These are phyloP conservation scores for Combretum micranthum DNA, from an alignment of 345 rosid species.

Conservation along the genomic window DNA sequence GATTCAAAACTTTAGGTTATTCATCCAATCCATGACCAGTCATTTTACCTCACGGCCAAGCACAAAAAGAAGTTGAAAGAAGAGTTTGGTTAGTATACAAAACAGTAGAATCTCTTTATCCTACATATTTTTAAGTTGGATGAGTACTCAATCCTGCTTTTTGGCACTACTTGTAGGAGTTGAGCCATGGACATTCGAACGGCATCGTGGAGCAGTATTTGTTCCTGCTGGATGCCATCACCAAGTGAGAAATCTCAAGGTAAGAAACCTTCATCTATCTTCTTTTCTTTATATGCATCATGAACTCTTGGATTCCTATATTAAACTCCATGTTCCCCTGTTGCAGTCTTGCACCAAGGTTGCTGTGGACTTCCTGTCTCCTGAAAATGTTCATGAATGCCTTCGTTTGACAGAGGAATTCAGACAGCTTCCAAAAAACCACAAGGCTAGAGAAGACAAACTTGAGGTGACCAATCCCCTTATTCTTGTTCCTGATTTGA, in stretches of 20 bases:
- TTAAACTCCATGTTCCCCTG: slow-evolving; percentile 2
- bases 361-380: slow-evolving; percentile 88
- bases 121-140: not conserved
- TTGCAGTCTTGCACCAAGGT: slow-evolving; percentile 86
- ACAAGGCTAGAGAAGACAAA: slow-evolving; percentile 85
- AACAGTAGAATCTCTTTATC: not conserved
- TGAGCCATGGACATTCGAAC: slow-evolving; percentile 93
- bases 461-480: slow-evolving; percentile 50
- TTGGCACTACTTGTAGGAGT: slow-evolving; percentile 39
- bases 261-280: slow-evolving; percentile 4
- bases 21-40: slow-evolving; percentile 86
- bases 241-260: slow-evolving; percentile 95
- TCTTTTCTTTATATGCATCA: not conserved
- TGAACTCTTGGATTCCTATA: not conserved
- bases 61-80: slow-evolving; percentile 72
- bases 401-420: slow-evolving; percentile 75
- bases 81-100: slow-evolving; percentile 57
- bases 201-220: slow-evolving; percentile 77
- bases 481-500: not conserved
- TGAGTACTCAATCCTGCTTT: not conserved
- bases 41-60: slow-evolving; percentile 59
- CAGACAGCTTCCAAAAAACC: slow-evolving; percentile 76
- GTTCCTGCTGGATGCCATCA: slow-evolving; percentile 98
- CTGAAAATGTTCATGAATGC: slow-evolving; percentile 71
- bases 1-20: slow-evolving; percentile 21